Evolutionary conservation across 2,329 filamentous ascomycete genomes (phyloP).

Genomic region (Macrophomina tecta): DNA sequence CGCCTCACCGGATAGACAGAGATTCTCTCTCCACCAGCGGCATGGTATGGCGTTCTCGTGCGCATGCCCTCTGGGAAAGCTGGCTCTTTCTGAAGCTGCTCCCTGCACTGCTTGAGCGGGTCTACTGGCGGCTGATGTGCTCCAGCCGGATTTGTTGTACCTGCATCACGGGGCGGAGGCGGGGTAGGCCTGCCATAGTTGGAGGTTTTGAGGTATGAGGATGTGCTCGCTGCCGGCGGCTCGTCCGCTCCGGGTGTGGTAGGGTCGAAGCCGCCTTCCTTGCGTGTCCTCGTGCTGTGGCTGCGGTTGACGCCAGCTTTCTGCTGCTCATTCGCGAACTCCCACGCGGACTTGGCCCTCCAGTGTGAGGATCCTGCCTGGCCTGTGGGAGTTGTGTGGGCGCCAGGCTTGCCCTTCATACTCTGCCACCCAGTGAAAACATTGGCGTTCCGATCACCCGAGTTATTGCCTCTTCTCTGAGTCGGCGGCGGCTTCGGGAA

Average conservation of each 20-base stretch:
- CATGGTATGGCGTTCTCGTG: slow-evolving; percentile 59
- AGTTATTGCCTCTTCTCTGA: slow-evolving; percentile 44
- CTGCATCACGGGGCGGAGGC: slow-evolving; percentile 17
- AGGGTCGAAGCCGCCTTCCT: slow-evolving; percentile 64
- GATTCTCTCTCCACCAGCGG: slow-evolving; percentile 62
- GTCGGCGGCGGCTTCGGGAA: too few species aligned
- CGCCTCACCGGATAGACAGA: slow-evolving; percentile 60
- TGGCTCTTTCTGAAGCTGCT: slow-evolving; percentile 36
- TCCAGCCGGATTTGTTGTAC: slow-evolving; percentile 26
- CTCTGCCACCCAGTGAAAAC: slow-evolving; percentile 58
- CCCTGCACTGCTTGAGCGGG: slow-evolving; percentile 44
- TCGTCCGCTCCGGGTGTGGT: slow-evolving; percentile 65
- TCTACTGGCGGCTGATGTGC: slow-evolving; percentile 48
- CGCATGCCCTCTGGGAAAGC: slow-evolving; percentile 55
- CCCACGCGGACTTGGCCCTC: slow-evolving; percentile 28
- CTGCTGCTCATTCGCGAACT: slow-evolving; percentile 34
- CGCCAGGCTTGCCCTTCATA: slow-evolving; percentile 47
- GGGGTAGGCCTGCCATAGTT: slow-evolving; percentile 28
- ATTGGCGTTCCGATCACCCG: slow-evolving; percentile 46
- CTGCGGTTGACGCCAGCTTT: slow-evolving; percentile 46
- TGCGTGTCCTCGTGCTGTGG: slow-evolving; percentile 52
- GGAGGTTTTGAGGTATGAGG: slow-evolving; percentile 52
- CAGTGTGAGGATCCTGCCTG: slow-evolving; percentile 12
- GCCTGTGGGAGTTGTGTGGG: neutral
- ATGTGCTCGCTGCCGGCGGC: slow-evolving; percentile 59